Evolutionary conservation across 2,329 filamentous ascomycete species (phyloP), one percentile per base, ranked within the genome.

Genomic region (Colletotrichum sp.): DNA sequence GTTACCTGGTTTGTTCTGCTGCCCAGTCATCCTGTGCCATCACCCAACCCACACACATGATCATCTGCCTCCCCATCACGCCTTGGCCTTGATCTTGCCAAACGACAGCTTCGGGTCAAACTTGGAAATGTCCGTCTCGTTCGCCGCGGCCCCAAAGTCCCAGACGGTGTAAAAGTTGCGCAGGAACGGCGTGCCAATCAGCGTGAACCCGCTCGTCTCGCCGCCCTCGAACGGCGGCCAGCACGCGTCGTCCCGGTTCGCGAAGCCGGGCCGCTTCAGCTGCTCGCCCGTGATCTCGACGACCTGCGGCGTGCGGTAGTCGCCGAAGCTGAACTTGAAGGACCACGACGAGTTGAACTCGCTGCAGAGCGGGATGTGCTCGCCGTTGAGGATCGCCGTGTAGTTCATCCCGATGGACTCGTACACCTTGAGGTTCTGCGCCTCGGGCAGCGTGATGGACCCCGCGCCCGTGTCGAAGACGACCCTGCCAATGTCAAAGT

Each of bases 271-370:
- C 0, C 75, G 18, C 18, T 79, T 79, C 3, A 86, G 78, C 79
- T 83, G 79, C 18, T 83, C 81, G 13, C 84, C 84, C 0, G 80
- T 81, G 7, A 86, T 5, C 24, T 81, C 83, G 24, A 85, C 39
- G 8, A 49, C 39, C 66, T 65, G 57, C 13, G 72, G 72, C n/a
- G 59, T 12, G 10, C 72, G 71, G 0, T 68, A 65, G 8, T 76
- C 79, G 9, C 72, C 79, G 26, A 72, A 78, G 13, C 80, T 80
- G 57, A 84, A 78, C n/a, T 79, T 74, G 30, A 85, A 80, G 2
- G 82, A 82, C 84, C 84, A 86, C 71, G 80, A 78, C 44, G 81
- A 76, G 71, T 83, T 85, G 74, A 86, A 85, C 44, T 86, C 83
- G 77, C 69, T 79, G 79, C 84, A 86, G 26, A 82, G 73, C 7